Percentiles rank a stretch among this genome's conserved stretches.
These are phyloP conservation scores for Globisporangium solare DNA, from an alignment of 352 stramenopile genomes.

Conservation along the genomic window DNA sequence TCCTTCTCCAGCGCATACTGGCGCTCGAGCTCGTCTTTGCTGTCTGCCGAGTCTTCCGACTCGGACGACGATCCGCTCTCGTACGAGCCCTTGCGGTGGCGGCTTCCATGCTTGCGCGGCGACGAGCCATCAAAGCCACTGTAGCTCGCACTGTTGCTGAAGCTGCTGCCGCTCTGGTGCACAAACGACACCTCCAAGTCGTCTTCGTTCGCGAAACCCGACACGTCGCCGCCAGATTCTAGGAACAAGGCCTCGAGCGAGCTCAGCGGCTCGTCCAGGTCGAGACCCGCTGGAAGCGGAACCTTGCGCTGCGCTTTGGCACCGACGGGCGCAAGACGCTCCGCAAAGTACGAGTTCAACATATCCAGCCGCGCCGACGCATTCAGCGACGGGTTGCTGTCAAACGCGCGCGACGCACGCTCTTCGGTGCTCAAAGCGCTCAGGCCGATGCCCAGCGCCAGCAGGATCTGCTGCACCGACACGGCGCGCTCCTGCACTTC, in stretches of 20 bases:
- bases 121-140: slow-evolving; percentile 23
- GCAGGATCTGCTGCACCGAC: slow-evolving; percentile 69
- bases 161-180: slow-evolving; percentile 26
- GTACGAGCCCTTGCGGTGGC: slow-evolving; percentile 42
- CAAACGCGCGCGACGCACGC: slow-evolving; percentile 61
- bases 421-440: slow-evolving; percentile 52
- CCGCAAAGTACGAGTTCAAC: slow-evolving; percentile 71
- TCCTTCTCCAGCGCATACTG: slow-evolving; percentile 55
- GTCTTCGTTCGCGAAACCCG: slow-evolving; percentile 57
- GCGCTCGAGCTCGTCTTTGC: slow-evolving; percentile 35
- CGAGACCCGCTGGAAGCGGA: slow-evolving; percentile 77
- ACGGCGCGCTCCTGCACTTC: slow-evolving; percentile 95
- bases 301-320: slow-evolving; percentile 91
- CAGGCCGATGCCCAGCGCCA: slow-evolving; percentile 57
- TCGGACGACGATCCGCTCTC: slow-evolving; percentile 33
- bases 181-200: slow-evolving; percentile 82
- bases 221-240: slow-evolving; percentile 65
- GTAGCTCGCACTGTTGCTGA: slow-evolving; percentile 9
- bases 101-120: slow-evolving; percentile 18
- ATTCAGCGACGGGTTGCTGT: slow-evolving; percentile 42
- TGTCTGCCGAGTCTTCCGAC: slow-evolving; percentile 29
- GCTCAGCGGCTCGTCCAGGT: slow-evolving; percentile 58
- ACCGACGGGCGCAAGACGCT: slow-evolving; percentile 85
- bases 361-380: slow-evolving; percentile 44
- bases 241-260: slow-evolving; percentile 62